phyloP scores from a whole-genome alignment of 2,329 filamentous ascomycete species.

The Ceratocystis albifundus region DNA sequence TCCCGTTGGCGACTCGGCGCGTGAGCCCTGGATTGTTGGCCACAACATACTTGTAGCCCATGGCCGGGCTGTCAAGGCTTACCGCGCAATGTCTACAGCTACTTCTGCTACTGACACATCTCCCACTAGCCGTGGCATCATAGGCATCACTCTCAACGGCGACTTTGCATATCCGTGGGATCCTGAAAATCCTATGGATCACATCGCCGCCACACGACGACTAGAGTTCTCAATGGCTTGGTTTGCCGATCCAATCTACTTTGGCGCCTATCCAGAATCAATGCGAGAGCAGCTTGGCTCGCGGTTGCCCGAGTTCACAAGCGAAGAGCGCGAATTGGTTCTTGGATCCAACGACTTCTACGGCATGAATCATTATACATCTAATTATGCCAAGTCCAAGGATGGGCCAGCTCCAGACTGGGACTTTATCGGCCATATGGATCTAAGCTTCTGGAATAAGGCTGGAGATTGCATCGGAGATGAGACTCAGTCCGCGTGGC shows the following conservation, averaged over 20 bases:
- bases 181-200: slow-evolving; percentile 58
- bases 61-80: slow-evolving; percentile 67
- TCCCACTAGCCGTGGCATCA: slow-evolving; percentile 55
- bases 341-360: slow-evolving; percentile 87
- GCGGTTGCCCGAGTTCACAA: slow-evolving; percentile 62
- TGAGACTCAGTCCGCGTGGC: slow-evolving; percentile 73
- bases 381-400: slow-evolving; percentile 72
- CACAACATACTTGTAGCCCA: slow-evolving; percentile 74
- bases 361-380: slow-evolving; percentile 89
- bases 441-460: slow-evolving; percentile 60
- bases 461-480: slow-evolving; percentile 62
- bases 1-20: slow-evolving; percentile 57
- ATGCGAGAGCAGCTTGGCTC: slow-evolving; percentile 73
- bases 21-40: slow-evolving; percentile 71
- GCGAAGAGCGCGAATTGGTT: slow-evolving; percentile 61
- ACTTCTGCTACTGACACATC: slow-evolving; percentile 35
- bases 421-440: slow-evolving; percentile 66
- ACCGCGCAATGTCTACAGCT: slow-evolving; percentile 58
- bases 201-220: slow-evolving; percentile 67
- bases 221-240: slow-evolving; percentile 79
- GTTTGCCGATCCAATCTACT: slow-evolving; percentile 82
- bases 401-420: slow-evolving; percentile 47
- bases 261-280: slow-evolving; percentile 69
- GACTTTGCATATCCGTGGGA: slow-evolving; percentile 79
- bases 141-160: slow-evolving; percentile 80